Evolutionary conservation across 225 moss, liverwort and hornwort genomes (phyloP), one percentile per base, ranked within the genome.

Genomic region (Pleurozium schreberi): DNA sequence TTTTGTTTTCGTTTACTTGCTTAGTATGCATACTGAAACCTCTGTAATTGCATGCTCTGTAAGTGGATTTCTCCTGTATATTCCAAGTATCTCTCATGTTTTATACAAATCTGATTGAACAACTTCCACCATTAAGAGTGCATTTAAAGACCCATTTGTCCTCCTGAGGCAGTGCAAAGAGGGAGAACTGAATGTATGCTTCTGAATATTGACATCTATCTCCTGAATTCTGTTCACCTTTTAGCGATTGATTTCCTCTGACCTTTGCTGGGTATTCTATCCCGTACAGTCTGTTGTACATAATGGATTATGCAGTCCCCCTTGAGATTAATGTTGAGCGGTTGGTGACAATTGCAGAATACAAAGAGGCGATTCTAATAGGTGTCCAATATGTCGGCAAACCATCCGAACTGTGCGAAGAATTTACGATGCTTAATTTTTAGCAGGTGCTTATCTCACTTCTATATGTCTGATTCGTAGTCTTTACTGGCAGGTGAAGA

Each of bases 371-470:
- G 88, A 95, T 31, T 86, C 90, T 18, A 87, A 94, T 25, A 96
- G 92, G 60, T 98, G 97, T 80, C 98, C 96, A 57, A 96, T 98
- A 88, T 98, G 98, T 87, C 93, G 97, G 92, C 89, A 96, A 93
- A 87, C 92, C 19, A 97, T 98, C 82, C 88, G 88, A 43, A 92
- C 94, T 50, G 94, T 98, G 40, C 95, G 93, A 66, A 95, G 82
- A 84, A 96, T 98, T 65, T 97, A 94, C 77, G 96, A 97, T 91
- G 92, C 90, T 73, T 93, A 93, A 88, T 31, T 84, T n/a, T 43
- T 18, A 34, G 43, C 58, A 75, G 82, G 71, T 92, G 16, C 85
- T 69, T 64, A 22, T 76, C 52, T 76, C 52, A 61, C 55, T 63
- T 87, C 16, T 18, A 28, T 45, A 63, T n/a, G 10, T 61, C 60